Conservation (phyloP, 2,329 filamentous ascomycete genomes). For the Trichoderma sp. region DNA sequence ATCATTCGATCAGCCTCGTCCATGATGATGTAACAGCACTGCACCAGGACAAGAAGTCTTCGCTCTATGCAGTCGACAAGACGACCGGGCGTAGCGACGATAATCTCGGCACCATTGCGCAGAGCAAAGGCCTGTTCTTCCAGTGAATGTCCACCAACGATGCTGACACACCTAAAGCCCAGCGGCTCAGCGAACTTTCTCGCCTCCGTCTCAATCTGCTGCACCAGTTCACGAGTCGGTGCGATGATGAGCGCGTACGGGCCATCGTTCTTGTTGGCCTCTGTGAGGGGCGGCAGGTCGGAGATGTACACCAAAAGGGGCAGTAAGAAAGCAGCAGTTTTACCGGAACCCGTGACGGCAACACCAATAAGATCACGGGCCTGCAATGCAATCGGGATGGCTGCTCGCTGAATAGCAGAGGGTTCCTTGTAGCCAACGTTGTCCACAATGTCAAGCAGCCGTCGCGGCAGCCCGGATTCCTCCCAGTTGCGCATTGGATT, state of each 20-base stretch:
- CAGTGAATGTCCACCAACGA: conserved; percentile 94
- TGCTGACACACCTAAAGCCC: conserved; percentile 91
- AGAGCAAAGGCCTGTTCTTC: conserved; percentile 92
- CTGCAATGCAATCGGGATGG: conserved; percentile 91
- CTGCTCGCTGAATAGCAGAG: conserved; percentile 86
- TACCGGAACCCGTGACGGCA: conserved; percentile 95
- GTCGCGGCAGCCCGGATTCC: conserved; percentile 76
- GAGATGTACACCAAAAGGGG: conserved; percentile 93
- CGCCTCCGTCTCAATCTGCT: conserved; percentile 94
- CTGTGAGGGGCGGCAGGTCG: conserved; percentile 79
- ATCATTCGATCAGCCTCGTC: conserved; percentile 99
- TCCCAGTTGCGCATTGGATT: conserved; percentile 95
- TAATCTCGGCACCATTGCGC: conserved; percentile 90
- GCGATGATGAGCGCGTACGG: conserved; percentile 97
- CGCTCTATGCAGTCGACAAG: conserved; percentile 96
- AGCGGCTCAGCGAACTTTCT: conserved; percentile 87
- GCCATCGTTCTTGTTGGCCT: conserved; percentile 86
- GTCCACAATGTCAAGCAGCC: conserved; percentile 77
- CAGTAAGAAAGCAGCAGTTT: conserved; percentile 92
- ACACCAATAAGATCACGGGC: conserved; percentile 96
- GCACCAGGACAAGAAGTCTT: conserved; percentile 84
- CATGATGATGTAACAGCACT: conserved; percentile 99
- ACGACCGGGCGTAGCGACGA: conserved; percentile 97
- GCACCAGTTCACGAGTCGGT: conserved; percentile 93
- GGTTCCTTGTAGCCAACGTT: conserved; percentile 89